Percentiles rank a stretch among this genome's conserved stretches.
Evolutionary conservation across 148 eudicot species (phyloP).

Genomic region (Amaranthus cruentus): DNA sequence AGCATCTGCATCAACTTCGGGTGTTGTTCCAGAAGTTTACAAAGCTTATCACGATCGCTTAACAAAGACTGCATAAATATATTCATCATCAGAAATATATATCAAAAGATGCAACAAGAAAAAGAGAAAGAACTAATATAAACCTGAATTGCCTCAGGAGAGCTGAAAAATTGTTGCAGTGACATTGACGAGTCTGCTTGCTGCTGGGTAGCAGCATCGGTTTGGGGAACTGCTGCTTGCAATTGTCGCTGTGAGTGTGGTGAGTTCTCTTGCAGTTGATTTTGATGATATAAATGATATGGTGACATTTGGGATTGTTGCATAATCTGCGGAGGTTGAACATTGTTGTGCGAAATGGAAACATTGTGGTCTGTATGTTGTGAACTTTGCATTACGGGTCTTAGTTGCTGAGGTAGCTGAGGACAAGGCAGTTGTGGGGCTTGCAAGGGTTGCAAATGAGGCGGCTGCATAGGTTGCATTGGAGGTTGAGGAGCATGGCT

Average conservation of each 20-base stretch:
- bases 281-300: slow-evolving; percentile 52
- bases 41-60: slow-evolving; percentile 89
- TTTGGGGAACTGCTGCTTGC: slow-evolving; percentile 34
- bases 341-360: slow-evolving; percentile 47
- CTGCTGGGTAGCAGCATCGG: slow-evolving; percentile 50
- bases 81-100: slow-evolving; percentile 14
- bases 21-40: slow-evolving; percentile 90
- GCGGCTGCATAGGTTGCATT: slow-evolving; percentile 51
- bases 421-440: slow-evolving; percentile 83
- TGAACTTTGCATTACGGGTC: slow-evolving; percentile 53
- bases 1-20: slow-evolving; percentile 98
- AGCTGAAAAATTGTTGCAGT: slow-evolving; percentile 76
- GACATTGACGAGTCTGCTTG: slow-evolving; percentile 61
- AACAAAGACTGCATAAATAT: slow-evolving; percentile 57
- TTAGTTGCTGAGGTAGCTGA: slow-evolving; percentile 64
- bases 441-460: slow-evolving; percentile 84
- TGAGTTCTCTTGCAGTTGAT: slow-evolving; percentile 49
- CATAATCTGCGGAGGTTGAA: slow-evolving; percentile 52
- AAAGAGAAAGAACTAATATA: neutral
- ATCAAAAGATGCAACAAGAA: neutral
- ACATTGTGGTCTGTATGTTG: slow-evolving; percentile 52
- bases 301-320: slow-evolving; percentile 75
- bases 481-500: slow-evolving; percentile 45
- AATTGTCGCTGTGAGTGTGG: slow-evolving; percentile 42
- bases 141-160: slow-evolving; percentile 97